phyloP scores from a whole-genome alignment of 345 rosid genomes.

The Melastoma malabathricum region DNA sequence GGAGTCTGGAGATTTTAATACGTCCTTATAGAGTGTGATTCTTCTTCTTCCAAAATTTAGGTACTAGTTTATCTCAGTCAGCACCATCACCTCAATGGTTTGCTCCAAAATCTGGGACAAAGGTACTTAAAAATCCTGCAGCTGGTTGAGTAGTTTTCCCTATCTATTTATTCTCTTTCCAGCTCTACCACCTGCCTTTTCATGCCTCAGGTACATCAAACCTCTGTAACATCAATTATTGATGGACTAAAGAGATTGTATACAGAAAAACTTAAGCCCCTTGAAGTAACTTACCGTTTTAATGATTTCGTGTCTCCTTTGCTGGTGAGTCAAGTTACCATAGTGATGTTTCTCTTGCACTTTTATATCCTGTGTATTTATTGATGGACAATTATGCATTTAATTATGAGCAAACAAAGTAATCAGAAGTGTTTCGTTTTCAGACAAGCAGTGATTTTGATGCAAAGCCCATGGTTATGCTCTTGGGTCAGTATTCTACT shows the following conservation, averaged over 20 bases:
- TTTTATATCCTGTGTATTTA: background rate
- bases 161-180: background rate
- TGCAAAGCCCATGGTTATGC: slow-evolving; percentile 97
- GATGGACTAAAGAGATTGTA: slow-evolving; percentile 87
- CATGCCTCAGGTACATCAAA: slow-evolving; percentile 28
- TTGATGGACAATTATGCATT: background rate
- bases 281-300: slow-evolving; percentile 69
- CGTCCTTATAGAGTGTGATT: background rate
- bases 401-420: background rate
- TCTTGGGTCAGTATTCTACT: slow-evolving; percentile 91
- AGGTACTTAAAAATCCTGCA: slow-evolving; percentile 22
- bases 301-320: slow-evolving; percentile 82
- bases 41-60: slow-evolving; percentile 20
- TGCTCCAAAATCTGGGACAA: slow-evolving; percentile 42
- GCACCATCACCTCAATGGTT: slow-evolving; percentile 34
- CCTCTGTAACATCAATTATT: slow-evolving; percentile 64
- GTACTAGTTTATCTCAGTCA: slow-evolving; percentile 19
- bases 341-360: background rate
- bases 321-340: slow-evolving; percentile 36
- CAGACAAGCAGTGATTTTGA: slow-evolving; percentile 88
- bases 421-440: slow-evolving; percentile 8
- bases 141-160: background rate
- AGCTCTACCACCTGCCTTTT: background rate
- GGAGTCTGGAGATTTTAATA: background rate
- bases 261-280: slow-evolving; percentile 73